Percentiles rank a stretch among this genome's conserved stretches.
Conservation (phyloP, 371 early-diverging fungal species). For the Mucor circinelloides region DNA sequence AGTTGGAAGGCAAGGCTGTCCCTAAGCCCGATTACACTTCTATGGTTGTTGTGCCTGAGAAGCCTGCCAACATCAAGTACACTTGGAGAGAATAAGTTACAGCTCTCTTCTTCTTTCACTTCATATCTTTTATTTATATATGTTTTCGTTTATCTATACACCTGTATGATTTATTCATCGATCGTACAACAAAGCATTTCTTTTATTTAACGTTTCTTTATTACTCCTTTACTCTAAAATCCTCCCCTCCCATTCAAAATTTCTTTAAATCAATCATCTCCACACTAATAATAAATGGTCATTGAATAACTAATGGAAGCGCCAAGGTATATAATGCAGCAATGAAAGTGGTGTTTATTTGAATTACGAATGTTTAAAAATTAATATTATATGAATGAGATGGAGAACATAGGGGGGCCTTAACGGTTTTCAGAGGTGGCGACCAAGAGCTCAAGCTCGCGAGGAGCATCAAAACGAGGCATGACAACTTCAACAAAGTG, state of each 20-base stretch:
- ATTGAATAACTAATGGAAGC: no score
- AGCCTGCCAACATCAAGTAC: slow-evolving; percentile 67
- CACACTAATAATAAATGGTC: neutral
- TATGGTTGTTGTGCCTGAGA: slow-evolving; percentile 87
- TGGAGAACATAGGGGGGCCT: no score
- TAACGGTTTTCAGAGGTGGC: slow-evolving; percentile 30
- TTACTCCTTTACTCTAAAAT: neutral
- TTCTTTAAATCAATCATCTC: neutral
- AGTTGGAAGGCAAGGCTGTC: slow-evolving; percentile 61
- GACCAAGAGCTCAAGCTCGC: slow-evolving; percentile 30
- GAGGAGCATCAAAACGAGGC: slow-evolving; percentile 40
- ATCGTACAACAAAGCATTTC: neutral
- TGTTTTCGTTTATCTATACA: neutral
- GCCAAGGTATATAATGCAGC: neutral
- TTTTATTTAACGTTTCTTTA: neutral
- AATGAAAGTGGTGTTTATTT: neutral
- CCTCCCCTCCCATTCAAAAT: neutral
- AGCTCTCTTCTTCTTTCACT: neutral
- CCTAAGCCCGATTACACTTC: slow-evolving; percentile 88
- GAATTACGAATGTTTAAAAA: neutral
- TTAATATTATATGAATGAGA: neutral
- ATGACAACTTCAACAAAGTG: slow-evolving; percentile 43
- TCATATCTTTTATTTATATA: neutral
- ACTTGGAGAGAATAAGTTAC: slow-evolving; percentile 58
- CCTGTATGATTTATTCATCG: neutral